Evolutionary conservation across 2,329 filamentous ascomycete genomes (phyloP), one percentile per base, ranked within the genome.

Genomic region (Hypomyces perniciosus): DNA sequence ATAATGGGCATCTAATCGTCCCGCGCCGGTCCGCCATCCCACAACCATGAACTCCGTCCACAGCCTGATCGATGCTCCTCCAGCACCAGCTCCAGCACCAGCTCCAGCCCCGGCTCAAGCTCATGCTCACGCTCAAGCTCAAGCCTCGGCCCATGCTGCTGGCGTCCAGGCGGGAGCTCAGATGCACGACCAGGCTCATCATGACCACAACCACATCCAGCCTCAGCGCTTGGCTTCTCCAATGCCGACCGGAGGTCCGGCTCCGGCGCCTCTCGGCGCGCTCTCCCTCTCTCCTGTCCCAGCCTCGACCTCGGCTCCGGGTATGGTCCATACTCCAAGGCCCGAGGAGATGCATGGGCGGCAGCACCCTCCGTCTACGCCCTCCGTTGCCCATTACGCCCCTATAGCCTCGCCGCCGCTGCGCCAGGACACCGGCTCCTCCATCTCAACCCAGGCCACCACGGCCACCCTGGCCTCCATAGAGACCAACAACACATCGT

Each of bases 371-470:
- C 56, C 38, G 13, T 56, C 34, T 53, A 55, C 54, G 54, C 56
- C 54, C 10, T 55, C 57, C 26, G 37, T 50, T 44, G 48, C 46
- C 39, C 51, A 58, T 48, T 44, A 52, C 38, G 38, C 61, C 31
- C 60, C 63, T 49, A 59, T 62, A 33, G 54, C 59, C 35, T 63
- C 65, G 38, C 66, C 67, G 37, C 65, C 66, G 43, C 46, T 68
- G 52, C 65, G 66, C 54, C 78, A 78, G 62, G 75, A 80, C 59
- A 79, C 78, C 34, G 69, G 65, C 54, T 79, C 77, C 52, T 80
- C 77, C 48, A 74, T 73, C 54, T 77, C 78, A 52, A 78, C 77
- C 26, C 72, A 71, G 60, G 73, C 71, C 58, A 76, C 76, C 53
- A 70, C 70, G 62, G 66, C 65, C 61, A 67, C 66, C 45, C 59